Base-by-base conservation (phyloP, 352 stramenopile species). In the Lagenidium sp. region DNA sequence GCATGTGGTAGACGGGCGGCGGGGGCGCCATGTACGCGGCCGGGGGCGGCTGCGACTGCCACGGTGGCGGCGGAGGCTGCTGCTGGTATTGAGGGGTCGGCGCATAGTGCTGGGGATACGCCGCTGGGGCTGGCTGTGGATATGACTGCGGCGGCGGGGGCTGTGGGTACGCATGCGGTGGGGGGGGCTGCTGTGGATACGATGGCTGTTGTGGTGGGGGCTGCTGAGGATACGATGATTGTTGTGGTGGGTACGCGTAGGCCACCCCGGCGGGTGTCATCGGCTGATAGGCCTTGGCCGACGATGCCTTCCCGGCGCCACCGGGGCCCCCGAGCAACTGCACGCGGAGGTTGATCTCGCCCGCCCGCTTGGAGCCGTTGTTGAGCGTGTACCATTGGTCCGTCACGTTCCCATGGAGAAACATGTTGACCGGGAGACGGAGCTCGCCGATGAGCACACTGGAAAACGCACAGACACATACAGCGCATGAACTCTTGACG, bases 351-450 rank as follows among this genome's bases (percentile, higher is more conserved):
- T 92, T 92, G 56, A 92, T 86, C 50, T 92, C 77, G 6, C 79
- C 79, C 6, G 71, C 70, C 23, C 56, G 53, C 34, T 68, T 65
- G 22, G 53, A 57, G 36, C 71, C 60, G 42, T 85, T 83, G 58
- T 86, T 85, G 34, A 92, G 55, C 18, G 75, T 64, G 57, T 82
- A 89, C 79, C 79, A 92, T 42, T 92, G 64, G 60, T 92, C 79
- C 38, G 73, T 60, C 37, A 92, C 57, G 30, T 63, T 60, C 20
- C 79, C 76, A 25, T 59, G 52, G 31, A 82, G 46, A 24, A 92
- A 88, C 64, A 83, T 86, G 47, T 65, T 88, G 28, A 92, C 41
- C 18, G 74, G 76, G 19, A 92, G 61, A 15, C 66, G 66, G 35
- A 65, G 69, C 46, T 83, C 70, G n/a, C 79, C 79, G 36, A 91